A percentile compares a stretch with the other conserved stretches of the same genome.
Evolutionary conservation across 805 yeast species (phyloP).

Genomic region (Starmerella potacharoeniae): DNA sequence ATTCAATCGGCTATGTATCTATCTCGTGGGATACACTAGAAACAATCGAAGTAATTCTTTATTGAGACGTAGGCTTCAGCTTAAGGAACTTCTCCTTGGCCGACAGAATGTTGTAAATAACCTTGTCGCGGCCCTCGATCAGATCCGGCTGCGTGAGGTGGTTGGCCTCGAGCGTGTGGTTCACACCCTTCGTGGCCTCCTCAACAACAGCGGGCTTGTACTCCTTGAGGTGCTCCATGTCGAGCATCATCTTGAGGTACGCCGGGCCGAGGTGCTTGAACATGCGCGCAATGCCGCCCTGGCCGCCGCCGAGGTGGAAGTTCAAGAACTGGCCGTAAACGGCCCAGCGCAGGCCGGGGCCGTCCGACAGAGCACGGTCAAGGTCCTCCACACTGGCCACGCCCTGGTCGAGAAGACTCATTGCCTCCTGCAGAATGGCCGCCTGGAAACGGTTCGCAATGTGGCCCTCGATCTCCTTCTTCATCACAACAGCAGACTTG

Average conservation of each 20-base stretch:
- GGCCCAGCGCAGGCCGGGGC: conserved; percentile 17
- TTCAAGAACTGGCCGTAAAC: conserved; percentile 13
- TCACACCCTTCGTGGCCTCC: conserved; percentile 6
- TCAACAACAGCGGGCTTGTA: conserved; percentile 8
- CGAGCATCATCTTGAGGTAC: conserved; percentile 7
- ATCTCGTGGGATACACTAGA: neutral
- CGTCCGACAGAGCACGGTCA: conserved; percentile 15
- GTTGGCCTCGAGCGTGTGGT: conserved; percentile 2
- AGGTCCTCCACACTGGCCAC: conserved; percentile 13
- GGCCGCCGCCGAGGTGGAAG: conserved; percentile 17
- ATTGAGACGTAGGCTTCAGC: neutral
- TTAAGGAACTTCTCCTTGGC: conserved; percentile 10
- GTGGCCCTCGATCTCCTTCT: conserved; percentile 16
- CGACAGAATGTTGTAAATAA: conserved; percentile 8
- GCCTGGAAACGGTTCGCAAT: conserved; percentile 18
- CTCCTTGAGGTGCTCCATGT: conserved; percentile 8
- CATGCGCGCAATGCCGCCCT: conserved; percentile 9
- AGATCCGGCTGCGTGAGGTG: conserved; percentile 8
- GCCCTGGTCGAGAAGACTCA: conserved; percentile 10
- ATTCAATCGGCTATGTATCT: neutral
- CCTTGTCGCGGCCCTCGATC: conserved; percentile 10
- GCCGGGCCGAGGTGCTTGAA: conserved; percentile 14
- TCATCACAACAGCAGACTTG: conserved; percentile 11
- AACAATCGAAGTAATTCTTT: neutral
- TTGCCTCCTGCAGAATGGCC: conserved; percentile 13